Conservation (phyloP, 345 rosid genomes). For the Theobroma cacao region DNA sequence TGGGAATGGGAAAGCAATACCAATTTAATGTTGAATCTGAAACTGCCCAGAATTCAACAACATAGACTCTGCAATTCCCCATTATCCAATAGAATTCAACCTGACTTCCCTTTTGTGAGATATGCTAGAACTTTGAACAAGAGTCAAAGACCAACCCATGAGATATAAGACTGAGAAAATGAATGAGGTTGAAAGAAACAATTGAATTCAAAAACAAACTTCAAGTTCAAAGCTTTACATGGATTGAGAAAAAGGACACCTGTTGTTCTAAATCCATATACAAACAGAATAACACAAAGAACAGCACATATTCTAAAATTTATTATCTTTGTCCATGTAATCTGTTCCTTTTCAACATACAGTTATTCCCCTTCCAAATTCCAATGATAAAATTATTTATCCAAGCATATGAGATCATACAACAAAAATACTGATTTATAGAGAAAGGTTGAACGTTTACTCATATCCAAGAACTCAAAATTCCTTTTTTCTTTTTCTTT, state of each 20-base stretch:
- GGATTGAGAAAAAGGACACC: conserved; percentile 11
- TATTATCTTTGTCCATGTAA: conserved; percentile 18
- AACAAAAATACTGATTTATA: conserved; percentile 4
- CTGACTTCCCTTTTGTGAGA: conserved; percentile 13
- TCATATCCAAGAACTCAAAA: conserved; percentile 14
- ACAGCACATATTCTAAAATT: conserved; percentile 23
- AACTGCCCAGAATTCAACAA: conserved; percentile 9
- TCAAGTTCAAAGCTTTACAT: conserved; percentile 12
- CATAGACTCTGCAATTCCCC: conserved; percentile 16
- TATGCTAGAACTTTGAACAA: conserved; percentile 22
- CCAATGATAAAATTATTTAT: conserved; percentile 12
- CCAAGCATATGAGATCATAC: conserved; percentile 11
- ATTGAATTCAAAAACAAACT: conserved; percentile 18
- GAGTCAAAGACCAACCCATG: conserved; percentile 22
- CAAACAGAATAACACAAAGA: conserved; percentile 27
- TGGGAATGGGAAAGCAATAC: conserved; percentile 2
- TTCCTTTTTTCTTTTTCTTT: neutral
- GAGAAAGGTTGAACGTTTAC: neutral
- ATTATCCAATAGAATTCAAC: conserved; percentile 18
- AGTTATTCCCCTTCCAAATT: conserved; percentile 13
- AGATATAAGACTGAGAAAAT: neutral
- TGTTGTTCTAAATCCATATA: conserved; percentile 20
- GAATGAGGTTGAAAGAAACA: neutral
- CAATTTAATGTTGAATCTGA: conserved; percentile 17
- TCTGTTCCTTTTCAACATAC: conserved; percentile 18